phyloP scores from a whole-genome alignment of 2,329 filamentous ascomycete species.

The Ramichloridium luteum region DNA sequence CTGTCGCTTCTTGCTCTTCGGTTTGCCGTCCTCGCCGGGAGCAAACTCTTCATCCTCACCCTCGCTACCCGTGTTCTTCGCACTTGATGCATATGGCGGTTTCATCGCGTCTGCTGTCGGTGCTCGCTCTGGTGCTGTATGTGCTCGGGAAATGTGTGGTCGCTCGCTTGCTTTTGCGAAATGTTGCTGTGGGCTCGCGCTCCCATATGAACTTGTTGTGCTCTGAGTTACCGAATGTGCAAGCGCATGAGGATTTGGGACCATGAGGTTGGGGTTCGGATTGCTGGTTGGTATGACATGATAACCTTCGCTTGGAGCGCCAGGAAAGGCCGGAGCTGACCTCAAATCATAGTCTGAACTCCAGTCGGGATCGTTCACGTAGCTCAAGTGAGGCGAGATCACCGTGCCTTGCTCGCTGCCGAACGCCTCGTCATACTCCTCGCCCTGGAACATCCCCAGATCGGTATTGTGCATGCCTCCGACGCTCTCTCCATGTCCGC shows the following conservation, averaged over 20 bases:
- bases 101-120: too few species aligned
- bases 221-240: conserved; percentile 13
- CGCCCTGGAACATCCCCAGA: conserved; percentile 18
- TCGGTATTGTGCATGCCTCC: conserved; percentile 18
- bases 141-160: conserved; percentile 15
- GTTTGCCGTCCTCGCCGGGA: conserved; percentile 11
- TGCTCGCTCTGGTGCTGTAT: conserved; percentile 17
- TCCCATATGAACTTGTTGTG: conserved; percentile 14
- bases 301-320: conserved; percentile 15
- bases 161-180: conserved; percentile 9
- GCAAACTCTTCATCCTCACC: conserved; percentile 22
- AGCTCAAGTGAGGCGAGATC: conserved; percentile 16
- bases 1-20: conserved; percentile 22
- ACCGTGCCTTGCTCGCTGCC: conserved; percentile 11
- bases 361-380: conserved; percentile 16
- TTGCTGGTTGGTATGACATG: conserved; percentile 11
- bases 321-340: conserved; percentile 18
- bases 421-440: conserved; percentile 13
- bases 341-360: conserved; percentile 20
- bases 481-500: conserved; percentile 11
- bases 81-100: too few species aligned
- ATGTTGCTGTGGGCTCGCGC: conserved; percentile 9
- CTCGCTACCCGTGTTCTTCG: conserved; percentile 18
- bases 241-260: conserved; percentile 9
- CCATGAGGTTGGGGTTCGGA: conserved; percentile 10